phyloP scores from a whole-genome alignment of 176 grass and related monocot species.

The Aegilops speltoides region DNA sequence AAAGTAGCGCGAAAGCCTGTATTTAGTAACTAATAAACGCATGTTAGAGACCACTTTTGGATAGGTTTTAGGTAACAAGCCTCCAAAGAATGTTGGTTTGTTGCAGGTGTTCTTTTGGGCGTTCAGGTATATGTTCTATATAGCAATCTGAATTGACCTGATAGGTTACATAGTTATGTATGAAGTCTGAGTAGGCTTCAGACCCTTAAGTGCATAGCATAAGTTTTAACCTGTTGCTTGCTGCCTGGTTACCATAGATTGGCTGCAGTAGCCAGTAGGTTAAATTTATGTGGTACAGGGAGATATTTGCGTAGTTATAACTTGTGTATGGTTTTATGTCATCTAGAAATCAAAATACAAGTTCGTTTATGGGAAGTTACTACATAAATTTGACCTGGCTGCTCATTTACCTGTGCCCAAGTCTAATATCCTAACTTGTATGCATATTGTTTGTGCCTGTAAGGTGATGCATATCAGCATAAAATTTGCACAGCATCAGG shows the following conservation, averaged over 20 bases:
- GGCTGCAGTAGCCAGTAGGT: not conserved
- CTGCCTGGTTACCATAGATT: not conserved
- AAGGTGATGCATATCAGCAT: not conserved
- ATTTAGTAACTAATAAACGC: not conserved
- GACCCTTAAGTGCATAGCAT: not conserved
- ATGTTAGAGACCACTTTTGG: not conserved
- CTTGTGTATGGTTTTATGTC: not conserved
- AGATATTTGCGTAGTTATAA: not conserved
- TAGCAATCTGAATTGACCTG: not conserved
- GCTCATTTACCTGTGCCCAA: not conserved
- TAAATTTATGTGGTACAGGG: not conserved
- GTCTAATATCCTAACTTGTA: not conserved
- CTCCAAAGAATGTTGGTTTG: not conserved
- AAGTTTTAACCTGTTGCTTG: not conserved
- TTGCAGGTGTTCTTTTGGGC: not conserved
- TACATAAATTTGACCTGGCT: not conserved
- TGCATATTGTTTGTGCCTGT: not conserved
- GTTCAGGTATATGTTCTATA: not conserved
- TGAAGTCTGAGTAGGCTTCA: not conserved
- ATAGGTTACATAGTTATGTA: not conserved
- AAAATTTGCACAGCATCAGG: not conserved
- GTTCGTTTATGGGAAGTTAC: not conserved
- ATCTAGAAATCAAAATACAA: not conserved
- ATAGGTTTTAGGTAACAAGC: slow-evolving; percentile 1
- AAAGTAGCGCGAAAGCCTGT: no score